phyloP scores from a whole-genome alignment of 2,329 filamentous ascomycete genomes.

The Myriangium duriaei region DNA sequence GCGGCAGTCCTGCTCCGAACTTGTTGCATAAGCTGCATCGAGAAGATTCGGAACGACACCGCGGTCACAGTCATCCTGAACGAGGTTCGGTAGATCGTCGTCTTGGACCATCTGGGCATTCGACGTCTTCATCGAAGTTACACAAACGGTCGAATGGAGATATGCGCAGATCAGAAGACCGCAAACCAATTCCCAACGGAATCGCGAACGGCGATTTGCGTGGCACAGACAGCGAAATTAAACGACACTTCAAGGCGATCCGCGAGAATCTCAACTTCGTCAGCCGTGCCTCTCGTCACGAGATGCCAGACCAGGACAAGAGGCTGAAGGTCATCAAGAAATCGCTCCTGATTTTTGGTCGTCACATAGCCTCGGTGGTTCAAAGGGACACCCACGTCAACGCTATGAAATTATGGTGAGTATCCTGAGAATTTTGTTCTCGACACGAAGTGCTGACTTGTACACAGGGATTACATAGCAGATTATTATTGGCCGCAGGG shows the following conservation, averaged over 20 bases:
- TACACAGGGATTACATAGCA: conserved; percentile 19
- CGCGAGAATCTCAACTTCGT: conserved; percentile 48
- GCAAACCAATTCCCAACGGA: conserved; percentile 23
- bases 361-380: conserved; percentile 43
- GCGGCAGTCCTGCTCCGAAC: conserved; percentile 54
- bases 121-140: conserved; percentile 31
- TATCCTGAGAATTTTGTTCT: not conserved
- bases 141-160: conserved; percentile 19
- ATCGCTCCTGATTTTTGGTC: conserved; percentile 49
- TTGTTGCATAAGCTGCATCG: conserved; percentile 25
- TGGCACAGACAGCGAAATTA: conserved; percentile 36
- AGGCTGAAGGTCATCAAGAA: conserved; percentile 49
- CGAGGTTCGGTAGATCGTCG: conserved; percentile 21
- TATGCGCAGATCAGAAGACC: conserved; percentile 42
- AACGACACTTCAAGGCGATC: conserved; percentile 27
- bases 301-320: conserved; percentile 49
- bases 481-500: conserved; percentile 26
- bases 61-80: conserved; percentile 26
- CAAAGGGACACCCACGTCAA: conserved; percentile 15
- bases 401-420: conserved; percentile 22
- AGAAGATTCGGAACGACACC: conserved; percentile 25
- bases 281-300: conserved; percentile 48
- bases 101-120: conserved; percentile 15
- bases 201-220: conserved; percentile 40
- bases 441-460: conserved; percentile 8